These are phyloP conservation scores for Pulveroboletus sp. DNA, from an alignment of 768 basidiomycete genomes.

Conservation along the genomic window DNA sequence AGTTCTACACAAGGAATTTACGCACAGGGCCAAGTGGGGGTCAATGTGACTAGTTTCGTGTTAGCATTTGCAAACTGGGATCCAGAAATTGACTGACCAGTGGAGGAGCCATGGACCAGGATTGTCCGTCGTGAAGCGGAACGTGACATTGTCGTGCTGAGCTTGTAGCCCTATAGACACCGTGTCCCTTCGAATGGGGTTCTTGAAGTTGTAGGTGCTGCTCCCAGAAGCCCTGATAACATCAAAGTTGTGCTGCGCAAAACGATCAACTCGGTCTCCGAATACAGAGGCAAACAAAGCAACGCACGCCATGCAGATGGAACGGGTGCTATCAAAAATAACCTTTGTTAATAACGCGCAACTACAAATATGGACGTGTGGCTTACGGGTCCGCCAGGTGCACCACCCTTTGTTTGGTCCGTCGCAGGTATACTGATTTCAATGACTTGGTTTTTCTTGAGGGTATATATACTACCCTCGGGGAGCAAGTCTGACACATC, in stretches of 20 bases:
- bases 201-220: constrained; percentile 39
- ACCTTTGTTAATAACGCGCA: not conserved
- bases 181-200: constrained; percentile 55
- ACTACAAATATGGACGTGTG: not conserved
- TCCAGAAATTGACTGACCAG: constrained; percentile 10
- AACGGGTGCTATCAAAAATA: constrained; percentile 29
- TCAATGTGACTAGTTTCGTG: constrained; percentile 18
- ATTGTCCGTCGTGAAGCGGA: constrained; percentile 67
- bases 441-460: constrained; percentile 42
- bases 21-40: constrained; percentile 19
- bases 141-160: constrained; percentile 40
- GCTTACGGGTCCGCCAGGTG: constrained; percentile 14
- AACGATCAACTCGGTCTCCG: not conserved
- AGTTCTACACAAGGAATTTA: not conserved
- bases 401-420: constrained; percentile 4
- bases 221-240: constrained; percentile 41
- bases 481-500: constrained; percentile 44
- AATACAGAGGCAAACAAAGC: not conserved
- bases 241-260: constrained; percentile 37
- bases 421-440: constrained; percentile 39
- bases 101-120: constrained; percentile 32
- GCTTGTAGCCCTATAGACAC: constrained; percentile 27
- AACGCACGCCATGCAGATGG: constrained; percentile 45
- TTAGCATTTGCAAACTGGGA: not conserved
- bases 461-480: constrained; percentile 40